Evolutionary conservation across 2,329 filamentous ascomycete species (phyloP), one percentile per base, ranked within the genome.

Genomic region (Arachnopeziza araneosa): DNA sequence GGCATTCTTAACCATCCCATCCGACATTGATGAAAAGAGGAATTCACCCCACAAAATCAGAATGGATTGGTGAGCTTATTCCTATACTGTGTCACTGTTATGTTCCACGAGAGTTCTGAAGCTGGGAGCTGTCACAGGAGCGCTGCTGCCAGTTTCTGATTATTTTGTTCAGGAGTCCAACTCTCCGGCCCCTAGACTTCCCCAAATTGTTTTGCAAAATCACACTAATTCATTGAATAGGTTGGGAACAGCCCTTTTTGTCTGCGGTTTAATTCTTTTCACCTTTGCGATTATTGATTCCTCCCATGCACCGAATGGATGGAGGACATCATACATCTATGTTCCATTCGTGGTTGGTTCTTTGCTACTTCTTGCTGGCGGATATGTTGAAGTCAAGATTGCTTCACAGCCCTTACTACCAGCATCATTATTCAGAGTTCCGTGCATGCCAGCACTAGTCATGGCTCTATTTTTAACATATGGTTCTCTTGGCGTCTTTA

Each of bases 231-330:
- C 26, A 9, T 30, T 9, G 9, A 30, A 30, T 30, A 30, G 26
- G 26, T 75, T 79, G 59, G 89, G 89, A 0, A 75, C 82, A 1
- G 69, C 73, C 1, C 81, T 86, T 17, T 86, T 87, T 19, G 79
- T 90, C 0, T 79, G 80, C 0, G 89, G 87, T 0, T 73, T 92
- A 14, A 78, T 89, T 1, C 78, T 95, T 24, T 78, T 91, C 64
- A 86, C 91, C 0, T 93, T 87, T 67, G 87, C 89, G 0, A 82
- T 95, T 56, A 92, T 89, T 0, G 86, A 91, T 54, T 86, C 85
- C 8, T 82, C 85, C 0, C 84, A 90, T 70, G 88, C 88, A 0
- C 81, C 85, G 0, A 71, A 84, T 2, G 83, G 86, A 1, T 93
- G 90, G 89, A 77, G 73, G n/a, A 90, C 87, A 0, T 86, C 88